phyloP scores from a whole-genome alignment of 805 yeast genomes.

The Candida maesae region DNA sequence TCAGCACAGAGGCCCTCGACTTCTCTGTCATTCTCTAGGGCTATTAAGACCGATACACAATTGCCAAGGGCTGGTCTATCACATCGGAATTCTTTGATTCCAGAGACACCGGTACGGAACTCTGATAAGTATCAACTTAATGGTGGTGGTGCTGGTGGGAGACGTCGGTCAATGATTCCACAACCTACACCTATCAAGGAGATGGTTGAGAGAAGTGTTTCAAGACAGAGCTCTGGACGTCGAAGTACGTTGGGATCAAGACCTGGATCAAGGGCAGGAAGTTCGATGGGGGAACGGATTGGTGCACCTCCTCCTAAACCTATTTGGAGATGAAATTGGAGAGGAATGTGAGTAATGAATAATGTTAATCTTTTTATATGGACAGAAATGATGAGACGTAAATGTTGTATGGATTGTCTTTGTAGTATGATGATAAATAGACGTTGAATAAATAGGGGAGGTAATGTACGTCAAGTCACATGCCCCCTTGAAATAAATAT shows the following conservation, averaged over 20 bases:
- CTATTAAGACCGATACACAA: conserved; percentile 8
- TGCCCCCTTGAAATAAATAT: no score
- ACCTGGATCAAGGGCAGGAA: conserved; percentile 5
- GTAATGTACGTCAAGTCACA: no score
- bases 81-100: conserved; percentile 23
- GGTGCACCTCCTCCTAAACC: conserved; percentile 13
- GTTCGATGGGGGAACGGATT: conserved; percentile 10
- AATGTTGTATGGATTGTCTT: no score
- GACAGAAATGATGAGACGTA: no score
- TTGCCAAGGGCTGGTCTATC: conserved; percentile 11
- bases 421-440: no score
- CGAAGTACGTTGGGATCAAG: background rate
- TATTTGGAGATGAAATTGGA: conserved; percentile 11
- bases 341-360: background rate
- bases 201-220: conserved; percentile 16
- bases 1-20: conserved; percentile 16
- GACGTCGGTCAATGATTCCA: conserved; percentile 22
- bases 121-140: no score
- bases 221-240: conserved; percentile 9
- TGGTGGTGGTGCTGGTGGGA: background rate
- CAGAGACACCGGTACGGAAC: conserved; percentile 23
- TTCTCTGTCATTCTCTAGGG: conserved; percentile 18
- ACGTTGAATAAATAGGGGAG: no score
- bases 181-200: conserved; percentile 28
- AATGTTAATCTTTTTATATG: background rate